Percentiles rank a stretch among this genome's conserved stretches.
phyloP scores from a whole-genome alignment of 441 rosid genomes.

The Pelargonium fulgidum region DNA sequence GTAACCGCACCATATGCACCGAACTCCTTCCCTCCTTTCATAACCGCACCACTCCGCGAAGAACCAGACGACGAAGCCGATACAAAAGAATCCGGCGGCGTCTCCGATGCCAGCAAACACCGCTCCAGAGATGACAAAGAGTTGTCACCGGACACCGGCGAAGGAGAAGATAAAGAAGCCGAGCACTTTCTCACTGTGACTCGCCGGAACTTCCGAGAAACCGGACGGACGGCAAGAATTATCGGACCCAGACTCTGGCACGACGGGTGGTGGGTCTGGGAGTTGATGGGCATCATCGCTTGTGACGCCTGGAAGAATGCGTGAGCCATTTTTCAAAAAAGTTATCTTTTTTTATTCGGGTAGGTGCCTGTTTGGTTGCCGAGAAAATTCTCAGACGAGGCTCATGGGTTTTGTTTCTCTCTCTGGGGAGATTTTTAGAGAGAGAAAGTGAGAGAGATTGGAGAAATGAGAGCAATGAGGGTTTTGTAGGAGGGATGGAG shows the following conservation, averaged over 20 bases:
- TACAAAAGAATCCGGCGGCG: constrained; percentile 7
- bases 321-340: constrained; percentile 8
- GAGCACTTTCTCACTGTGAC: background rate
- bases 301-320: constrained; percentile 8
- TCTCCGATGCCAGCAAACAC: background rate
- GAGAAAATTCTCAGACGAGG: constrained; percentile 2
- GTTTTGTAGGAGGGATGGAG: constrained; percentile 1
- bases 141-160: constrained; percentile 1
- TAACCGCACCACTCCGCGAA: constrained; percentile 47
- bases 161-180: constrained; percentile 2
- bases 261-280: background rate
- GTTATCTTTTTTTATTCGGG: background rate
- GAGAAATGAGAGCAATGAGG: background rate
- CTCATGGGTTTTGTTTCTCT: constrained; percentile 5
- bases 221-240: background rate
- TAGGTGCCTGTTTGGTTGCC: constrained; percentile 1
- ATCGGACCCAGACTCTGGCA: constrained; percentile 2
- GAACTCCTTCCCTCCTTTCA: constrained; percentile 49
- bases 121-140: constrained; percentile 3
- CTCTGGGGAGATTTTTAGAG: background rate
- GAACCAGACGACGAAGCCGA: constrained; percentile 29
- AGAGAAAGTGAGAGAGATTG: too few species aligned
- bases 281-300: constrained; percentile 8
- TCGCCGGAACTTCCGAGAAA: constrained; percentile 9
- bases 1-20: constrained; percentile 82